These are phyloP conservation scores for Penicillium vulpinum DNA, from an alignment of 2,329 filamentous ascomycete genomes.

Conservation along the genomic window DNA sequence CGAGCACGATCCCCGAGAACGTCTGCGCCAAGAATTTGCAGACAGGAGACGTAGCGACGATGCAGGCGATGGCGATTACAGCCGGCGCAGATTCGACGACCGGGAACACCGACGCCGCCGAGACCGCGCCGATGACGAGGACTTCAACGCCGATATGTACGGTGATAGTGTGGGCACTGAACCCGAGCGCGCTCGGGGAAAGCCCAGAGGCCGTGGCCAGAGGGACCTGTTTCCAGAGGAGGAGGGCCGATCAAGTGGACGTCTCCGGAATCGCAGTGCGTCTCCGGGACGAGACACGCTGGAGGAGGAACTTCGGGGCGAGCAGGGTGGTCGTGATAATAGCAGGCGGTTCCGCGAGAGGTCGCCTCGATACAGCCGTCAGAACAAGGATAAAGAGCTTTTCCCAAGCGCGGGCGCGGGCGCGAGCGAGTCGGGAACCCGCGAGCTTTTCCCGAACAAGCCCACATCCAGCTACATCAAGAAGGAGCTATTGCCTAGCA, in stretches of 20 bases:
- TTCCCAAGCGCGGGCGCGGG: constrained; percentile 51
- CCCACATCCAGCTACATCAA: constrained; percentile 44
- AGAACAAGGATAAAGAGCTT: constrained; percentile 56
- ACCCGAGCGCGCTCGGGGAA: constrained; percentile 28
- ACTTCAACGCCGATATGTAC: constrained; percentile 78
- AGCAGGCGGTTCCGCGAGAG: constrained; percentile 46
- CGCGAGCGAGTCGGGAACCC: constrained; percentile 38
- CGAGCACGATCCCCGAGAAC: constrained; percentile 79
- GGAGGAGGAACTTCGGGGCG: constrained; percentile 39
- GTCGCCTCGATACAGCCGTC: constrained; percentile 38
- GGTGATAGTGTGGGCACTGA: constrained; percentile 59
- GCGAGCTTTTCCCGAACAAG: constrained; percentile 51
- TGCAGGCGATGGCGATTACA: constrained; percentile 45
- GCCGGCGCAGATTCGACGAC: constrained; percentile 61
- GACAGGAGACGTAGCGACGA: constrained; percentile 47
- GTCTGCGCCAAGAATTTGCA: constrained; percentile 56
- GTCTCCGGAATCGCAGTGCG: constrained; percentile 60
- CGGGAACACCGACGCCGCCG: constrained; percentile 51
- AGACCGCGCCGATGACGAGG: constrained; percentile 53
- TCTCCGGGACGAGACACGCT: constrained; percentile 58
- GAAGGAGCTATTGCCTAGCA: constrained; percentile 62
- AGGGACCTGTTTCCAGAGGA: constrained; percentile 44
- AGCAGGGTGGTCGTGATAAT: constrained; percentile 39
- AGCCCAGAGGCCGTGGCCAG: constrained; percentile 32
- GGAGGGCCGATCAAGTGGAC: constrained; percentile 40